Evolutionary conservation across 1,284 basidiomycete species (phyloP).

Genomic region (Puccinia novopanici): DNA sequence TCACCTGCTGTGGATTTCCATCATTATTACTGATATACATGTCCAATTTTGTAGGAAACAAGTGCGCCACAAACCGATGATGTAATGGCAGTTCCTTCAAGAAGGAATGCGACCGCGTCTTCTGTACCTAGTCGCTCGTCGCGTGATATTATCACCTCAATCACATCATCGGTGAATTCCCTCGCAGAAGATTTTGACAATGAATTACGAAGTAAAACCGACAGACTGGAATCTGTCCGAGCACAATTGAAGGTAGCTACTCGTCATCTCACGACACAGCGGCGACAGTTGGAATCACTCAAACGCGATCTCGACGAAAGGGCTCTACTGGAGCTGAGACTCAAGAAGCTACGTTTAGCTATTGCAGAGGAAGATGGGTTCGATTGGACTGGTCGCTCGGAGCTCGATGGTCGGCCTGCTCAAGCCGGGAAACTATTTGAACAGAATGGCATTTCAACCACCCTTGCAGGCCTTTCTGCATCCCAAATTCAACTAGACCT

Average conservation of each 20-base stretch:
- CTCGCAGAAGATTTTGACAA: slow-evolving; percentile 75
- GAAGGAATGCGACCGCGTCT: background rate
- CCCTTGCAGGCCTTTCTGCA: slow-evolving; percentile 54
- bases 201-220: slow-evolving; percentile 84
- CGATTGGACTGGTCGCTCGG: slow-evolving; percentile 85
- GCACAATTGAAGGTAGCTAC: slow-evolving; percentile 84
- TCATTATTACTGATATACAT: slow-evolving; percentile 49
- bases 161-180: slow-evolving; percentile 76
- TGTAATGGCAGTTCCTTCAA: slow-evolving; percentile 60
- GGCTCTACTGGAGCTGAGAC: slow-evolving; percentile 73
- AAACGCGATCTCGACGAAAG: slow-evolving; percentile 72
- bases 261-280: slow-evolving; percentile 81
- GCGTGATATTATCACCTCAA: slow-evolving; percentile 72
- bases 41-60: slow-evolving; percentile 53
- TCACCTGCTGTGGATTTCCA: background rate
- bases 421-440: slow-evolving; percentile 67
- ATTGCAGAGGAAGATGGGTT: slow-evolving; percentile 73
- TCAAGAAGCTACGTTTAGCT: slow-evolving; percentile 77
- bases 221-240: slow-evolving; percentile 79
- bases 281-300: slow-evolving; percentile 76
- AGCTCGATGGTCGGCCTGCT: slow-evolving; percentile 66
- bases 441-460: slow-evolving; percentile 68
- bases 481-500: slow-evolving; percentile 53
- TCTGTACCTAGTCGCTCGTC: slow-evolving; percentile 62
- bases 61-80: slow-evolving; percentile 50